Base-by-base conservation (phyloP, 208 protist species). In the Wallacemonas sp. region DNA sequence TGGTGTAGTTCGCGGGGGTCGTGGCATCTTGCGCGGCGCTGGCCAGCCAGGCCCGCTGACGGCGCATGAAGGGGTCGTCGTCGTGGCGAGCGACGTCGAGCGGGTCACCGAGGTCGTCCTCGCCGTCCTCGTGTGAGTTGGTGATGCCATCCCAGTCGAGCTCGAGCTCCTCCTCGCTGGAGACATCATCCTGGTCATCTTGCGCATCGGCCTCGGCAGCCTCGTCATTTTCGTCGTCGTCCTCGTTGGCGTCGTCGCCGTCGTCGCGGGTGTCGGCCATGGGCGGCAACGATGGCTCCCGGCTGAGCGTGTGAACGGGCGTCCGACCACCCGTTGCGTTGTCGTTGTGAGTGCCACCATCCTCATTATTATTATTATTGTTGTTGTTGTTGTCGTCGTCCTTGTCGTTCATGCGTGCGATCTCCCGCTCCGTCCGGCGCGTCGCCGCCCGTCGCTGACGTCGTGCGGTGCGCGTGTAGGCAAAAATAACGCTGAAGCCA, bases 401-500 rank as follows among this genome's bases (percentile, higher is more conserved):
- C 31, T 66, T 46, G 3, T 67, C 65, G 2, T 57, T 64, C 1
- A 31, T 42, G 41, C 59, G 46, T 28, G 29, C 52, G 42, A 69
- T 29, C 33, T 78, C 76, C 29, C 14, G 49, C 57, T 42, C 33
- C 18, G 67, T 46, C 8, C 44, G 41, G 32, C 68, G 67, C 31
- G 61, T 48, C 28, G 54, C 67, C 50, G 61, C 65, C 18, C 80
- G 75, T 39, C 72, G 71, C 41, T 49, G 72, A 12, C 65, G 72
- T 29, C 68, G 62, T 2, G 76, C 69, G 33, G 62, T 57, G 25
- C 80, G 76, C 0, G 80, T 86, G 39, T 65, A 69, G 28, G 80
- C 80, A 38, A 78, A 71, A 10, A 81, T 70, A 7, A 82, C 80
- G 64, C 73, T 42, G 55, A 86, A 57, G 10, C 76, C 71, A 18